Percentiles rank a stretch among this genome's conserved stretches.
These are phyloP conservation scores for Ettlia oleoabundans DNA, from an alignment of 139 green algal species.

Conservation along the genomic window DNA sequence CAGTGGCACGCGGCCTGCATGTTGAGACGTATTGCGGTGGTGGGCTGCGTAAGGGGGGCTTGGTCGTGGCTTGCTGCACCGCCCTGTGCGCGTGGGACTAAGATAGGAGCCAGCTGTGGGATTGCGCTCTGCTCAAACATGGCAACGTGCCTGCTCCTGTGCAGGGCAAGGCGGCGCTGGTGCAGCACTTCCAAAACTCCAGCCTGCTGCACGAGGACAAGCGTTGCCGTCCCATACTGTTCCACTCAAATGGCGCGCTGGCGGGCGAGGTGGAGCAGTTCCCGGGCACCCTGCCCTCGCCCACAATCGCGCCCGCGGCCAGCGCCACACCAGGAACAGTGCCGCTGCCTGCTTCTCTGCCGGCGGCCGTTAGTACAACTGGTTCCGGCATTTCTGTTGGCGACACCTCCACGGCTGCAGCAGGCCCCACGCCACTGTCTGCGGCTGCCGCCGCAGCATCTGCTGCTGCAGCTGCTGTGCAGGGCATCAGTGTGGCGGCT, in stretches of 20 bases:
- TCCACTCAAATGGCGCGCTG: slow-evolving; percentile 71
- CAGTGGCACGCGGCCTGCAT: no score
- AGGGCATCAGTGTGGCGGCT: background rate
- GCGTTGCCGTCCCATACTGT: slow-evolving; percentile 95
- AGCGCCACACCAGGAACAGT: background rate
- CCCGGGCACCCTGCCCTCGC: slow-evolving; percentile 21
- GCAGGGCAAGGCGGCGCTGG: slow-evolving; percentile 85
- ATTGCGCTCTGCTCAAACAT: background rate
- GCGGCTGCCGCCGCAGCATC: background rate
- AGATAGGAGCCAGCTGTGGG: no score
- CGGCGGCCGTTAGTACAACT: no score
- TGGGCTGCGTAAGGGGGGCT: no score
- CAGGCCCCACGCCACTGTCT: no score
- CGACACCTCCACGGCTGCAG: no score
- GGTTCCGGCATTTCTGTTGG: no score
- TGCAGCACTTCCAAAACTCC: slow-evolving; percentile 97
- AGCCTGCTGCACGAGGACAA: slow-evolving; percentile 99
- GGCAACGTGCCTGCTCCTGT: background rate
- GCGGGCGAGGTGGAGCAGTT: slow-evolving; percentile 38
- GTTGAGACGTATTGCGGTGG: no score
- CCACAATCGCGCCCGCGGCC: background rate
- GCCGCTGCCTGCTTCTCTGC: no score
- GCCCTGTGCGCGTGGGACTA: no score
- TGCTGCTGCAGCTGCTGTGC: background rate
- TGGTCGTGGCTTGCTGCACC: no score